Base-by-base conservation (phyloP, 495 filamentous ascomycete species). In the Penicillium herquei region DNA sequence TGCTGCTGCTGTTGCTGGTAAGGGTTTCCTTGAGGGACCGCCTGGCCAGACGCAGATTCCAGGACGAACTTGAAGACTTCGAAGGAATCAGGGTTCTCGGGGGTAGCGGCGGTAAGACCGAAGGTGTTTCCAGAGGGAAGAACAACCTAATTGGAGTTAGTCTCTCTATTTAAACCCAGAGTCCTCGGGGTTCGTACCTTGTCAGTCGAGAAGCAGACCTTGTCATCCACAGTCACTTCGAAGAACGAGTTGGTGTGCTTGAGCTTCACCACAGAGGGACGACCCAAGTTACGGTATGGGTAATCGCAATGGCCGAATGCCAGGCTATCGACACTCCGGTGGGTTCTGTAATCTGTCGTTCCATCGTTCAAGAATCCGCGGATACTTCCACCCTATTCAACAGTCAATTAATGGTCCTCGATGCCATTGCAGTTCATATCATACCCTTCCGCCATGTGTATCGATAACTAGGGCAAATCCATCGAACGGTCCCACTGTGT, bases 341-440 rank as follows among this genome's bases (percentile, higher is more conserved):
- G 88, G 46, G 79, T 79, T 64, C 85, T 89, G 80, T 89, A 96
- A 67, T 94, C 88, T 55, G 77, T 84, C 21, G 75, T 84, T 51
- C 93, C 94, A 70, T 98, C 94, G 70, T 98, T 98, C 66, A 98
- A 73, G 76, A 98, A 98, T 17, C 89, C 94, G 54, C 94, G 79
- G 49, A 98, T 75, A 64, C 86, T 90, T 54, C 94, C 89, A 48
- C 83, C 86, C 84, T 87, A 57, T 42, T 39, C 44, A 21, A 30
- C 52, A 44, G 34, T 71, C 43, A 69, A 53, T 37, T 31, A 16
- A 31, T 44, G 21, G 35, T 26, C 40, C 31, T 3, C 35, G 33
- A 6, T 32, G 13, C 8, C 10, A 39, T 53, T 50, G 21, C 16
- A 11, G 26, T 6, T 11, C 37, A 21, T 17, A 14, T 65, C 74